Base-by-base conservation (phyloP, 345 rosid genomes). In the Stellera chamaejasme region DNA sequence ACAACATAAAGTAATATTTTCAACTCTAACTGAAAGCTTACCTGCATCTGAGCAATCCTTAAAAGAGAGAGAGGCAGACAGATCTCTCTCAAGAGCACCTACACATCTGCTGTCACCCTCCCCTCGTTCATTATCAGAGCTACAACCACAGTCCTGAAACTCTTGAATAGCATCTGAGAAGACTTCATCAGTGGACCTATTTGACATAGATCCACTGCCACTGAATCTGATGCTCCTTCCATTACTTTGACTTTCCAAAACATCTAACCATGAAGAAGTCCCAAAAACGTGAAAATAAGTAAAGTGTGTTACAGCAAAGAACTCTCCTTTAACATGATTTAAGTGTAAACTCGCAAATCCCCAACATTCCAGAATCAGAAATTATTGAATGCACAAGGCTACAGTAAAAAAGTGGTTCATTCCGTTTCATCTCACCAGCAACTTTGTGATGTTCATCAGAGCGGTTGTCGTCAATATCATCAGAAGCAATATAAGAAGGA, bases 161-260 rank as follows among this genome's bases (percentile, higher is more conserved):
- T 85, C 85, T 1, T 70, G 57, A 46, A 55, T 70, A 55, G 96
- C 96, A 80, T 88, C 96, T 0, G 85, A 52, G 63, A 80, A 83
- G 3, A 68, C 76, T 7, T 85, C 93, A 55, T 79, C 79, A 58
- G 79, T 88, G 41, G 70, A 71, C 69, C 70, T 77, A 56, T 13
- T 63, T 8, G 76, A 63, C n/a, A 63, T 63, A 36, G 65, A 63
- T 16, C 78, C 77, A 25, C 52, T 60, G 63, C 60, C 82, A 66
- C 39, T 32, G 39, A 32, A 32, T 32, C 39, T 32, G 2, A 32
- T 32, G 39, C 39, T 32, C 39, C 3, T 32, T 1, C 7, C 7
- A 32, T 32, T 32, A 32, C 39, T 32, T 32, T 32, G 5, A 32
- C 39, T 32, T 32, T 32, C 39, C 39, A 8, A 2, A 32, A 3